A percentile compares a stretch with the other conserved stretches of the same genome.
Conservation (phyloP, 345 rosid species). For the Passiflora organensis region DNA sequence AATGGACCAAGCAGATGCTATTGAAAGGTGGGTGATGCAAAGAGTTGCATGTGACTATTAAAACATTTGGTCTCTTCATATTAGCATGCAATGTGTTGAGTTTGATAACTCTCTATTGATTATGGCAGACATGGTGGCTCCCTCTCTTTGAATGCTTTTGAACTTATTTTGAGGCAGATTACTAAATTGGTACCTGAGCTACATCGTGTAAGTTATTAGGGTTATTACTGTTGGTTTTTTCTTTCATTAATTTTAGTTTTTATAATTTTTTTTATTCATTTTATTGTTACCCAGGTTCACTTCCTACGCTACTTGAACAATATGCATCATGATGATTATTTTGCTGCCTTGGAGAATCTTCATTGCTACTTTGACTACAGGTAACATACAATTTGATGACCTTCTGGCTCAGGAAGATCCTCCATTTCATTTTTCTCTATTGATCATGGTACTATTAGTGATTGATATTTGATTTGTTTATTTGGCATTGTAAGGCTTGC, state of each 20-base stretch:
- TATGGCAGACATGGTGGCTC: constrained; percentile 68
- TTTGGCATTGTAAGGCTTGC: no score
- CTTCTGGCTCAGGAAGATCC: no score
- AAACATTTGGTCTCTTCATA: not conserved
- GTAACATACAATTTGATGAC: constrained; percentile 30
- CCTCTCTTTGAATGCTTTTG: constrained; percentile 60
- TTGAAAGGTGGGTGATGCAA: constrained; percentile 56
- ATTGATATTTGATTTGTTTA: no score
- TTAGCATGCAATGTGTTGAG: constrained; percentile 4
- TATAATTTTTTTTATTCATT: constrained; percentile 6
- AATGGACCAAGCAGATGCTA: constrained; percentile 78
- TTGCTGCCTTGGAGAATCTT: constrained; percentile 87
- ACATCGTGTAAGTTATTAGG: constrained; percentile 65
- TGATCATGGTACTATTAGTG: no score
- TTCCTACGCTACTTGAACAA: constrained; percentile 84
- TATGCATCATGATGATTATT: constrained; percentile 81
- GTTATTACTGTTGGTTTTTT: constrained; percentile 6
- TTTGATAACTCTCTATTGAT: constrained; percentile 6
- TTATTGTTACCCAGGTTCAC: constrained; percentile 58
- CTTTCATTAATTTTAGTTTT: constrained; percentile 7
- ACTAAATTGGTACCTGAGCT: constrained; percentile 85
- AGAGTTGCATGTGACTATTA: not conserved
- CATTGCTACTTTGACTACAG: constrained; percentile 92
- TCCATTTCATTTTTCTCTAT: no score
- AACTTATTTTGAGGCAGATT: constrained; percentile 61